A percentile compares a stretch with the other conserved stretches of the same genome.
These are phyloP conservation scores for Phanerochaete sordida DNA, from an alignment of 768 basidiomycete species.

Conservation along the genomic window DNA sequence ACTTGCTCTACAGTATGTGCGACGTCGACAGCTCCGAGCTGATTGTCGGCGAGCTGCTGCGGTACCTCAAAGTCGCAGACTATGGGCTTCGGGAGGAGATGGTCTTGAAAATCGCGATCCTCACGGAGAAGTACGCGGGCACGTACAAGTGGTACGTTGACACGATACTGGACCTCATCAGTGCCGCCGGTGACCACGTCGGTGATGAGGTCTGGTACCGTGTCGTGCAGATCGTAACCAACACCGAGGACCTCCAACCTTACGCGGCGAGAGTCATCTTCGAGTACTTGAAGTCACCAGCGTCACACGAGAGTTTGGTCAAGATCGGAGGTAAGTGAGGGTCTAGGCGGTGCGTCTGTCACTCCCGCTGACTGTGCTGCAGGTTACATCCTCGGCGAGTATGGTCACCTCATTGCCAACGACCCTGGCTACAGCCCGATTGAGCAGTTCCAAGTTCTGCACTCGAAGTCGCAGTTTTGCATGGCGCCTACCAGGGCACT, in stretches of 20 bases:
- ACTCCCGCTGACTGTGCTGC: neutral
- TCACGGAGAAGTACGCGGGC: slow-evolving; percentile 97
- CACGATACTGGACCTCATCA: slow-evolving; percentile 93
- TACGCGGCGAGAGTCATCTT: slow-evolving; percentile 94
- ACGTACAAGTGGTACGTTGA: slow-evolving; percentile 99
- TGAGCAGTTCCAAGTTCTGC: slow-evolving; percentile 91
- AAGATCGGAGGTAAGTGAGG: slow-evolving; percentile 81
- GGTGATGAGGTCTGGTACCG: slow-evolving; percentile 99
- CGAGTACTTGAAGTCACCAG: slow-evolving; percentile 81
- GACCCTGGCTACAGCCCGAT: slow-evolving; percentile 89
- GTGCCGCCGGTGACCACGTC: slow-evolving; percentile 96
- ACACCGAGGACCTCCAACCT: slow-evolving; percentile 95
- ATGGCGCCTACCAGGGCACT: slow-evolving; percentile 88
- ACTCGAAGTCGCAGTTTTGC: slow-evolving; percentile 94
- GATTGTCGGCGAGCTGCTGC: slow-evolving; percentile 92
- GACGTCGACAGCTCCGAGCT: slow-evolving; percentile 95
- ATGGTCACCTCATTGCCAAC: slow-evolving; percentile 96
- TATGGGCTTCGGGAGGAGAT: slow-evolving; percentile 96
- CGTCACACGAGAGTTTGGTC: slow-evolving; percentile 89
- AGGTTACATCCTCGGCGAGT: slow-evolving; percentile 98
- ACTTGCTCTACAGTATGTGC: slow-evolving; percentile 98
- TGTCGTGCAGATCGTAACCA: slow-evolving; percentile 96
- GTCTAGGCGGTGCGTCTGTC: neutral
- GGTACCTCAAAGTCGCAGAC: slow-evolving; percentile 94
- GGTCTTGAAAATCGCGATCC: slow-evolving; percentile 97